Conservation (phyloP, 768 basidiomycete genomes). For the Phanerochaete sordida region DNA sequence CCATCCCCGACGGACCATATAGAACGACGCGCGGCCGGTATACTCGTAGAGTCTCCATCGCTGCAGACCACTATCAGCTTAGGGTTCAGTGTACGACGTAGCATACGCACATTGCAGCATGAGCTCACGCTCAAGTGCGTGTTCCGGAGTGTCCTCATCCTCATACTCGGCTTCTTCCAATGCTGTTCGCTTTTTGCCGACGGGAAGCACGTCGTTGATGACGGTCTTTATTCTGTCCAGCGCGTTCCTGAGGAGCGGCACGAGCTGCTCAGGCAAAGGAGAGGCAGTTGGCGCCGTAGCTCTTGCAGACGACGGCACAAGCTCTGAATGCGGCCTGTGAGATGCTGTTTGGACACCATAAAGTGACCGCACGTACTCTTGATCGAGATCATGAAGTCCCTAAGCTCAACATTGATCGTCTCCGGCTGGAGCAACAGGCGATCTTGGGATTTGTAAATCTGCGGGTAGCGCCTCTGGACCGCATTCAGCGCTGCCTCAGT, state of each 20-base stretch:
- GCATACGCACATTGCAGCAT: constrained; percentile 70
- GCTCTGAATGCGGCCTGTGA: constrained; percentile 45
- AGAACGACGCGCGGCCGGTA: constrained; percentile 87
- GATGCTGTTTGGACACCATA: neutral
- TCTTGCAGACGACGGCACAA: constrained; percentile 92
- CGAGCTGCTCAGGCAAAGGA: constrained; percentile 81
- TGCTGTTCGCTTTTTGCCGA: constrained; percentile 76
- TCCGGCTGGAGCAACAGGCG: constrained; percentile 82
- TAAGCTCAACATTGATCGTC: constrained; percentile 75
- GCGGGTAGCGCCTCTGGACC: constrained; percentile 93
- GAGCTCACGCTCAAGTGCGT: constrained; percentile 86
- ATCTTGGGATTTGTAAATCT: constrained; percentile 92
- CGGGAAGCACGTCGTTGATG: constrained; percentile 73
- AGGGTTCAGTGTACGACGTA: neutral
- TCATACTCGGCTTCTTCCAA: constrained; percentile 96
- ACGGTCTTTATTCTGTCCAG: constrained; percentile 70
- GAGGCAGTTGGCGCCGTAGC: constrained; percentile 84
- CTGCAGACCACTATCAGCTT: constrained; percentile 36
- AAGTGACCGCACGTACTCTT: constrained; percentile 64
- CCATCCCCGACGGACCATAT: constrained; percentile 81
- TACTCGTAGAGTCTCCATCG: constrained; percentile 87
- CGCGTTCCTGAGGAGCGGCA: constrained; percentile 65
- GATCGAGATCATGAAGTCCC: constrained; percentile 96
- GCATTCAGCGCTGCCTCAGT: constrained; percentile 97
- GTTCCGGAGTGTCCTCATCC: constrained; percentile 70